Percentiles rank a stretch among this genome's conserved stretches.
phyloP scores from a whole-genome alignment of 2,329 filamentous ascomycete genomes.

The Curvularia hawaiiensis region DNA sequence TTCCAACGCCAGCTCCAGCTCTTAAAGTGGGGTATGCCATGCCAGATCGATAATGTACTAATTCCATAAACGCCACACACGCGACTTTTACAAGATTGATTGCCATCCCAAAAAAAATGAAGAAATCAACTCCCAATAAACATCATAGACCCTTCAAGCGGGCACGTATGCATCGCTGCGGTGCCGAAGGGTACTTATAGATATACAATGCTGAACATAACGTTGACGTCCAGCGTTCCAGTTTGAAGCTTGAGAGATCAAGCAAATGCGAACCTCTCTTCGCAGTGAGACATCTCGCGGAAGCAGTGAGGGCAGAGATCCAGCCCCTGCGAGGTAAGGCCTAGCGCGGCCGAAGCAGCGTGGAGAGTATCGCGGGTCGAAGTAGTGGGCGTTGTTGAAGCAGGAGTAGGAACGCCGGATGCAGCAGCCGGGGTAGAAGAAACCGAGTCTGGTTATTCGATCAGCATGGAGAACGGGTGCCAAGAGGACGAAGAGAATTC shows the following conservation, averaged over 20 bases:
- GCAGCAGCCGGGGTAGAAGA: conserved; percentile 32
- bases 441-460: conserved; percentile 22
- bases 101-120: conserved; percentile 1
- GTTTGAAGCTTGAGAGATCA: not conserved
- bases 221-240: not conserved
- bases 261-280: conserved; percentile 33
- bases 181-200: not conserved
- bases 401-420: conserved; percentile 28
- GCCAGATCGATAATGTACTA: not conserved
- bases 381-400: conserved; percentile 19
- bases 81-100: not conserved
- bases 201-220: not conserved
- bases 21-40: conserved; percentile 13
- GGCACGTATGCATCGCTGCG: not conserved
- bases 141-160: conserved; percentile 1
- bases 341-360: conserved; percentile 26
- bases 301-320: conserved; percentile 37
- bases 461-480: conserved; percentile 3
- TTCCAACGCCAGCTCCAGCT: not conserved
- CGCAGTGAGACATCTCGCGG: conserved; percentile 34
- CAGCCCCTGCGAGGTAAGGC: conserved; percentile 26
- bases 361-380: conserved; percentile 31
- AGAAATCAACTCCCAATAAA: not conserved
- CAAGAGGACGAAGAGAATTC: too few species aligned
- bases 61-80: conserved; percentile 7